These are phyloP conservation scores for Hypericum perforatum DNA, from an alignment of 345 rosid genomes.

Conservation along the genomic window DNA sequence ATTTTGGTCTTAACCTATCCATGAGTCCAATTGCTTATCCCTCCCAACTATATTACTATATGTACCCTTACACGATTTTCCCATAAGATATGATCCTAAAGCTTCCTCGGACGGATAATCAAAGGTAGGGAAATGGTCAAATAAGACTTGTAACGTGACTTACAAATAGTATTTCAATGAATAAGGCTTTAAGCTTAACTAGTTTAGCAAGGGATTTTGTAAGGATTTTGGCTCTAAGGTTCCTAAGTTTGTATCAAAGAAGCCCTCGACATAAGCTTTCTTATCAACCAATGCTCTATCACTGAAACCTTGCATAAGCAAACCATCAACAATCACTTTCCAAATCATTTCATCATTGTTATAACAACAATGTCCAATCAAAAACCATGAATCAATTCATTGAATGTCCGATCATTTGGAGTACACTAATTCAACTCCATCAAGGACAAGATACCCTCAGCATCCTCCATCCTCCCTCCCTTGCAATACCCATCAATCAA, in stretches of 20 bases:
- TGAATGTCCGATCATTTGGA: constrained; percentile 73
- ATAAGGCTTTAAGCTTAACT: constrained; percentile 55
- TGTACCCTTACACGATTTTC: no score
- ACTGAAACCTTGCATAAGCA: constrained; percentile 45
- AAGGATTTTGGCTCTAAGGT: constrained; percentile 43
- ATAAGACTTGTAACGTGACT: no score
- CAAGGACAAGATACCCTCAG: constrained; percentile 51
- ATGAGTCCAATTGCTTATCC: no score
- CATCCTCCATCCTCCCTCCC: constrained; percentile 50
- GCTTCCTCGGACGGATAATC: no score
- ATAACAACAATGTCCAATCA: constrained; percentile 59
- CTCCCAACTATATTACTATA: no score
- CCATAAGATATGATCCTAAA: no score
- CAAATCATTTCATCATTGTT: constrained; percentile 72
- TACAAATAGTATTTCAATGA: no score
- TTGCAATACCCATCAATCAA: constrained; percentile 75
- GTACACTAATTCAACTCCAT: constrained; percentile 48
- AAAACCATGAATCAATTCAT: constrained; percentile 67
- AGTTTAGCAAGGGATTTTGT: no score
- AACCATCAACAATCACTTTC: constrained; percentile 75
- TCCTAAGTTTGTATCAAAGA: constrained; percentile 60
- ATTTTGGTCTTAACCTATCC: no score
- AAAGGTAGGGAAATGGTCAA: no score
- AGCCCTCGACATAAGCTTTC: constrained; percentile 46
- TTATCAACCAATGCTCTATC: no score